Evolutionary conservation across 306 rosid species (phyloP), one percentile per base, ranked within the genome.

Genomic region (Castanopsis chinensis): DNA sequence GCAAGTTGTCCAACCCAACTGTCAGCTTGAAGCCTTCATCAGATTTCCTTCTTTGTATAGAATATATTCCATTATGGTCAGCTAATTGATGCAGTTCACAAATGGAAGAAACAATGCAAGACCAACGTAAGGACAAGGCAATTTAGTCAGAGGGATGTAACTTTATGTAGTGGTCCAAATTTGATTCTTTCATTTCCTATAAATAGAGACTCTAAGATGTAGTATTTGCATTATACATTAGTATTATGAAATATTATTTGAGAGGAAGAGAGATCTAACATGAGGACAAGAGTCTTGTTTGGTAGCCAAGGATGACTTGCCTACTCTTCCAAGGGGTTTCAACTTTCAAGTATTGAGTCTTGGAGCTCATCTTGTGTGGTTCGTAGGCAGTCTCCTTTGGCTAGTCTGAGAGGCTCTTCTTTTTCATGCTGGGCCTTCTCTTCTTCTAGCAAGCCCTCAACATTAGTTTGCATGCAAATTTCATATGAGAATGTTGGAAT

Each of bases 281-380:
- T 73, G 79, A 78, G 60, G 76, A 68, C 15, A 53, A 78, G 80
- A 83, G 77, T 27, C n/a, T 69, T 14, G 80, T 83, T 83, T 78
- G 86, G 35, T 77, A 64, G 78, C 82, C 85, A 82, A 82, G 80
- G 68, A 78, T 78, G 79, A 78, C 77, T 78, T 78, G 82, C 86
- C 82, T 68, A 68, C 23, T 45, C 43, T 60, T 78, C 55, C 19
- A 17, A 2, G 23, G 19, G 25, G 71, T 49, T 71, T 15, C 15
- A 4, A 21, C 63, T 49, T 71, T 15, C 15, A 4, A 21, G 21
- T 23, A 9, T 23, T 13, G 13, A 23, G 0, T 23, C 67, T 21
- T 1, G 25, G 6, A 13, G 25, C 15, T 25, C 21, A n/a, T 27
- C 33, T 59, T 59, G 13, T 20, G 20, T 11, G 15, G 57, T 58